These are phyloP conservation scores for Balansia obtecta DNA, from an alignment of 2,329 filamentous ascomycete species.

Conservation along the genomic window DNA sequence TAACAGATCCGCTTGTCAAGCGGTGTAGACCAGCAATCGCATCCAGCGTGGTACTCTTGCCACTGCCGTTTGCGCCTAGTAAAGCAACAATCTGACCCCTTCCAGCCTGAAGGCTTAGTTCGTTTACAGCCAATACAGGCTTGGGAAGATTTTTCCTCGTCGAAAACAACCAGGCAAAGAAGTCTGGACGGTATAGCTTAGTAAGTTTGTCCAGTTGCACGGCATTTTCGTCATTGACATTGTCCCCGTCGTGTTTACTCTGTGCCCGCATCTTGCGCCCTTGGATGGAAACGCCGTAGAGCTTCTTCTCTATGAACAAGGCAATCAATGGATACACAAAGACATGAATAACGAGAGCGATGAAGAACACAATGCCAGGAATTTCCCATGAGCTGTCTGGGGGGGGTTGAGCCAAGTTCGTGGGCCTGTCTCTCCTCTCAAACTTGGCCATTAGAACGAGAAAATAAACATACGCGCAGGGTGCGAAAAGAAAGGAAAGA, in stretches of 20 bases:
- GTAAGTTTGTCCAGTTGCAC: conserved; percentile 62
- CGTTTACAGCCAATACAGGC: conserved; percentile 66
- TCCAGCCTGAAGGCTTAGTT: conserved; percentile 56
- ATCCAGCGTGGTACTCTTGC: conserved; percentile 83
- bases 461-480: conserved; percentile 81
- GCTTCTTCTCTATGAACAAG: conserved; percentile 55
- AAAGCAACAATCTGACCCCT: conserved; percentile 77
- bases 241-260: conserved; percentile 12
- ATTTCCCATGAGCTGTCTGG: conserved; percentile 56
- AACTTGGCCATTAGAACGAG: conserved; percentile 64
- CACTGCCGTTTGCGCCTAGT: conserved; percentile 79
- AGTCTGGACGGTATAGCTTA: conserved; percentile 62
- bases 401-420: conserved; percentile 48
- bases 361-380: conserved; percentile 64
- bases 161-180: conserved; percentile 40
- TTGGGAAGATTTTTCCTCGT: conserved; percentile 29
- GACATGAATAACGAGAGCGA: conserved; percentile 68
- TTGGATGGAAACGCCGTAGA: conserved; percentile 63
- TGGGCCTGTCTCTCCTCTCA: conserved; percentile 47
- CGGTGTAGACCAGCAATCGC: conserved; percentile 74
- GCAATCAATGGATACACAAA: conserved; percentile 66
- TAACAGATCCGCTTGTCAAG: conserved; percentile 63
- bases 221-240: conserved; percentile 30
- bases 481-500: conserved; percentile 67
- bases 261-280: conserved; percentile 40